Evolutionary conservation across 805 yeast species (phyloP).

Genomic region (Spencermartinsiella europaea): DNA sequence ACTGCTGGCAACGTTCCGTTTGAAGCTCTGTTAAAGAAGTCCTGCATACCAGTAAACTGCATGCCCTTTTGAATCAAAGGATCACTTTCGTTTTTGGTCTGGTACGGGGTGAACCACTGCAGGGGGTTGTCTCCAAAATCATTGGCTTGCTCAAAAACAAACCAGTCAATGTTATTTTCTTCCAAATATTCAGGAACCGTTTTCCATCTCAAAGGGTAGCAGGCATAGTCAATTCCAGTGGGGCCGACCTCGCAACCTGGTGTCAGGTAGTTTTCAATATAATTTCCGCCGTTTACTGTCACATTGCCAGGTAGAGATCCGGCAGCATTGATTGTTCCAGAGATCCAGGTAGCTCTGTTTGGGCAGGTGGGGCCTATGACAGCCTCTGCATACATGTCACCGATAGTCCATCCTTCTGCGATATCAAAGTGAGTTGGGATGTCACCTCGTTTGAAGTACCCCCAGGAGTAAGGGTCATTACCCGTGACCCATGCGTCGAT

Average conservation of each 20-base stretch:
- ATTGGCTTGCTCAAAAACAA: conserved; percentile 21
- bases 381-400: conserved; percentile 25
- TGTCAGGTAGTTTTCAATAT: conserved; percentile 20
- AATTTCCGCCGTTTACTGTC: conserved; percentile 20
- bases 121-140: conserved; percentile 22
- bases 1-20: conserved; percentile 24
- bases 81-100: conserved; percentile 4
- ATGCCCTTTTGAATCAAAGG: conserved; percentile 17
- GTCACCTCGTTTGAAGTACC: conserved; percentile 18
- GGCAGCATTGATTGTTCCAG: conserved; percentile 23
- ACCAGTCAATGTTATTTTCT: conserved; percentile 19
- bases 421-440: conserved; percentile 22
- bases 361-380: conserved; percentile 26
- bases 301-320: conserved; percentile 19
- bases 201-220: conserved; percentile 24
- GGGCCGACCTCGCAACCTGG: conserved; percentile 16
- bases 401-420: conserved; percentile 23
- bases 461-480: conserved; percentile 22
- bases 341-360: conserved; percentile 24
- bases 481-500: conserved; percentile 23
- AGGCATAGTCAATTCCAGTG: conserved; percentile 13
- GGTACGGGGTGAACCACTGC: conserved; percentile 20
- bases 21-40: conserved; percentile 19
- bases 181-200: conserved; percentile 21
- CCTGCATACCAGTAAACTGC: conserved; percentile 19